Conservation (phyloP, 768 basidiomycete genomes). For the Hirschioporus abietinus region DNA sequence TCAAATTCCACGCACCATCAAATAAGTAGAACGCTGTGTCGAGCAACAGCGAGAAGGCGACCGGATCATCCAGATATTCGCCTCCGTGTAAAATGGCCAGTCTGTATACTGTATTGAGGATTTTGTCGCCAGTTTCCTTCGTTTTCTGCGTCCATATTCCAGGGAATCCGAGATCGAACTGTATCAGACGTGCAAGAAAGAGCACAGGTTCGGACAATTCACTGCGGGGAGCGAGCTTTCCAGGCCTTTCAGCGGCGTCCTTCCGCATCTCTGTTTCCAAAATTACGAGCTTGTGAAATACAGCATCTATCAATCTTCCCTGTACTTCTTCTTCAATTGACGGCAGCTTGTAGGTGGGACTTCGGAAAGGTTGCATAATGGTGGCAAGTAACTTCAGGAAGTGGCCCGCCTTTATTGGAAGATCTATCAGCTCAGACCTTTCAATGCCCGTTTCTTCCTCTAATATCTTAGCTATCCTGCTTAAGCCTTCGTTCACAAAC, state of each 20-base stretch:
- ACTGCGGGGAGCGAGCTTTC: conserved; percentile 3
- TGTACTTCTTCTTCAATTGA: conserved; percentile 51
- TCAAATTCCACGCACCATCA: conserved; percentile 47
- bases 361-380: conserved; percentile 61
- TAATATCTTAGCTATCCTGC: conserved; percentile 55
- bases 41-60: conserved; percentile 59
- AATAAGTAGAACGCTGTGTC: conserved; percentile 72
- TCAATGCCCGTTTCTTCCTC: conserved; percentile 26
- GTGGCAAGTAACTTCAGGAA: conserved; percentile 64
- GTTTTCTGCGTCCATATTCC: conserved; percentile 48
- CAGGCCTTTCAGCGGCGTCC: not conserved
- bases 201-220: conserved; percentile 38
- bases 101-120: conserved; percentile 41
- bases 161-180: conserved; percentile 67
- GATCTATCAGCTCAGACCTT: conserved; percentile 28
- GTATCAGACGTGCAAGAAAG: conserved; percentile 60
- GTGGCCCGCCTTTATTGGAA: conserved; percentile 55
- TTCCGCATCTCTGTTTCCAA: conserved; percentile 26
- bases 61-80: conserved; percentile 47
- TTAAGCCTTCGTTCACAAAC: conserved; percentile 74
- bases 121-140: conserved; percentile 38
- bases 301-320: conserved; percentile 47
- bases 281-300: conserved; percentile 41
- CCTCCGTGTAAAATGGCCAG: conserved; percentile 50
- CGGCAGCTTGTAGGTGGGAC: conserved; percentile 35